Evolutionary conservation across 2,329 filamentous ascomycete species (phyloP).

Genomic region (Lithohypha guttulata): DNA sequence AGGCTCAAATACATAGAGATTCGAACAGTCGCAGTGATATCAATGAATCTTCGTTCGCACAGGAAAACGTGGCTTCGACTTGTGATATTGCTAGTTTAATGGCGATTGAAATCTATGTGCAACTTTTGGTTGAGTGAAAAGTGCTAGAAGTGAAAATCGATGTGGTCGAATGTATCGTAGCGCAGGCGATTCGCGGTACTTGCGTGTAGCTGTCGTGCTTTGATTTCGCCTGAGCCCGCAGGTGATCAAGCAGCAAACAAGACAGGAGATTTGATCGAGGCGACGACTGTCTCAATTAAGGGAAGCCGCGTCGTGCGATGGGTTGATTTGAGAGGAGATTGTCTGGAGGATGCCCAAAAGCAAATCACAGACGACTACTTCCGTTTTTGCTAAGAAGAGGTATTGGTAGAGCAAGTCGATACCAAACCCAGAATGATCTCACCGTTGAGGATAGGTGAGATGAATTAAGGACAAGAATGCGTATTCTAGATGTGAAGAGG

Average conservation of each 20-base stretch:
- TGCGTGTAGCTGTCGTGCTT: background rate
- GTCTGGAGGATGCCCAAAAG: constrained; percentile 1
- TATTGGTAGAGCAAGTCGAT: constrained; percentile 9
- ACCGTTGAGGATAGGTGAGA: constrained; percentile 5
- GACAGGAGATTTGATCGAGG: constrained; percentile 7
- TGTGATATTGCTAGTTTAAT: too few species aligned
- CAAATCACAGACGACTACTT: background rate
- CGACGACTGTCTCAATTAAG: constrained; percentile 24
- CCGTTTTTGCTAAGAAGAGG: background rate
- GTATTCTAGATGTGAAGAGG: constrained; percentile 4
- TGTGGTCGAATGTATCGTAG: background rate
- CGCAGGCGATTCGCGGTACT: background rate
- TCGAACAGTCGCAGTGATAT: constrained; percentile 13
- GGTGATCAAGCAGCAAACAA: constrained; percentile 11
- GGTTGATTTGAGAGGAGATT: constrained; percentile 12
- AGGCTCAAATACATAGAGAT: constrained; percentile 23
- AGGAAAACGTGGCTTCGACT: too few species aligned
- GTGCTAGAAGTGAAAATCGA: constrained; percentile 18
- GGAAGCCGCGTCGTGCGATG: constrained; percentile 21
- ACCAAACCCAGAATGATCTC: constrained; percentile 6
- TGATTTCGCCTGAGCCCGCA: constrained; percentile 16
- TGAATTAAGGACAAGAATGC: constrained; percentile 6
- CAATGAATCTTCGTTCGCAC: too few species aligned
- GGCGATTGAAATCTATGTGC: background rate
- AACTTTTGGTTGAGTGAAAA: background rate